These are phyloP conservation scores for Diaporthe australafricana DNA, from an alignment of 2,329 filamentous ascomycete genomes.

Conservation along the genomic window DNA sequence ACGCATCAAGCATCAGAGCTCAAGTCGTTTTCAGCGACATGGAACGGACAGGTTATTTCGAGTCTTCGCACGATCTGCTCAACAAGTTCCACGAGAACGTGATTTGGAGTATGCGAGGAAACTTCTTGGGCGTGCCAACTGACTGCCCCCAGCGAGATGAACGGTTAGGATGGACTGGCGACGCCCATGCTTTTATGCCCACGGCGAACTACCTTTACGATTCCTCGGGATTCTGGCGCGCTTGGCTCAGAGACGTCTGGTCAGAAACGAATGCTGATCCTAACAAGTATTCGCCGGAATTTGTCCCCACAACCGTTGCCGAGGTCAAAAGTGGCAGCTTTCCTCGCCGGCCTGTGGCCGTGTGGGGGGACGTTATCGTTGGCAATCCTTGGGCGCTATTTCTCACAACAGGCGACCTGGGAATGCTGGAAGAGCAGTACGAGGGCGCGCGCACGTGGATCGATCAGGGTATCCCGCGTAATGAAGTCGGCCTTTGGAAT, in stretches of 20 bases:
- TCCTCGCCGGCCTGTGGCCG: neutral
- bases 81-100: slow-evolving; percentile 54
- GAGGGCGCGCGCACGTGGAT: slow-evolving; percentile 46
- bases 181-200: slow-evolving; percentile 54
- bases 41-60: slow-evolving; percentile 52
- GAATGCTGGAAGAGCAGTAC: slow-evolving; percentile 42
- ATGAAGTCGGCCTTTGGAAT: slow-evolving; percentile 44
- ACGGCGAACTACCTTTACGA: slow-evolving; percentile 56
- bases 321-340: neutral
- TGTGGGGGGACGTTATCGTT: slow-evolving; percentile 13
- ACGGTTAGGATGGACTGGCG: slow-evolving; percentile 58
- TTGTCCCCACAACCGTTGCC: neutral
- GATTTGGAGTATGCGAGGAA: slow-evolving; percentile 56
- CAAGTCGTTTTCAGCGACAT: slow-evolving; percentile 53
- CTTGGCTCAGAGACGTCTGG: slow-evolving; percentile 55
- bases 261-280: slow-evolving; percentile 43
- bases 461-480: slow-evolving; percentile 43
- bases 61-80: slow-evolving; percentile 45
- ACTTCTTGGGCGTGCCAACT: slow-evolving; percentile 56
- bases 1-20: slow-evolving; percentile 14
- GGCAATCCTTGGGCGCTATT: slow-evolving; percentile 10
- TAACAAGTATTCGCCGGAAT: neutral
- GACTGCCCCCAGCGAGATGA: slow-evolving; percentile 61
- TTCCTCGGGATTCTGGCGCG: slow-evolving; percentile 50
- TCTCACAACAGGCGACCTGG: neutral